Conservation (phyloP, 1,284 basidiomycete genomes). For the Apiotrichum veenhuisii region DNA sequence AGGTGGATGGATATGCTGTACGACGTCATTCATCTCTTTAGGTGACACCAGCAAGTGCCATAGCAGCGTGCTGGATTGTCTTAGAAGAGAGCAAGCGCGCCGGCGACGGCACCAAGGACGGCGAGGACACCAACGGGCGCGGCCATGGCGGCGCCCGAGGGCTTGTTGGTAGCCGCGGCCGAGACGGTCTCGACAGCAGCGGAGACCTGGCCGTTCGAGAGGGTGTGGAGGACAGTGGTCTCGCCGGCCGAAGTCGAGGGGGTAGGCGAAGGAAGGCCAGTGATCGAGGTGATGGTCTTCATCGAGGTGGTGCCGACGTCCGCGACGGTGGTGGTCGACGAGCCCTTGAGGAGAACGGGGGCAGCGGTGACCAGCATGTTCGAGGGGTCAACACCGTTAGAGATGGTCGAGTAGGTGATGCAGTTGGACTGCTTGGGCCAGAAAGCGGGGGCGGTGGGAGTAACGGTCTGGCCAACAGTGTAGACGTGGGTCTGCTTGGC, state of each 20-base stretch:
- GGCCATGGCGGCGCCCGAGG: conserved; percentile 7
- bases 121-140: conserved; percentile 9
- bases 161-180: neutral
- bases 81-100: conserved; percentile 31
- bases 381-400: conserved; percentile 40
- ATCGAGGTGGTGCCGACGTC: conserved; percentile 27
- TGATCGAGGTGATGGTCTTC: conserved; percentile 12
- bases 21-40: too few relatives aligned
- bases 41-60: too few relatives aligned
- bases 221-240: conserved; percentile 13
- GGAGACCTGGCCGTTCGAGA: conserved; percentile 1
- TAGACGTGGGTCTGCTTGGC: conserved; percentile 14
- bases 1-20: too few relatives aligned
- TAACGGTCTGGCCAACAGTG: conserved; percentile 42
- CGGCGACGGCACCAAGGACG: conserved; percentile 17
- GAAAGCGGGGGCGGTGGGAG: conserved; percentile 37
- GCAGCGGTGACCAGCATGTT: conserved; percentile 38
- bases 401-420: conserved; percentile 46
- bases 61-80: neutral
- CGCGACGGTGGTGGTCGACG: conserved; percentile 20
- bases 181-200: neutral
- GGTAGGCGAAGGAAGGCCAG: conserved; percentile 1
- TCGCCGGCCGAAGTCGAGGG: conserved; percentile 4
- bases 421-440: conserved; percentile 48
- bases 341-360: conserved; percentile 25